Conservation (phyloP, 225 moss, liverwort and hornwort species). For the Ulota crispa region DNA sequence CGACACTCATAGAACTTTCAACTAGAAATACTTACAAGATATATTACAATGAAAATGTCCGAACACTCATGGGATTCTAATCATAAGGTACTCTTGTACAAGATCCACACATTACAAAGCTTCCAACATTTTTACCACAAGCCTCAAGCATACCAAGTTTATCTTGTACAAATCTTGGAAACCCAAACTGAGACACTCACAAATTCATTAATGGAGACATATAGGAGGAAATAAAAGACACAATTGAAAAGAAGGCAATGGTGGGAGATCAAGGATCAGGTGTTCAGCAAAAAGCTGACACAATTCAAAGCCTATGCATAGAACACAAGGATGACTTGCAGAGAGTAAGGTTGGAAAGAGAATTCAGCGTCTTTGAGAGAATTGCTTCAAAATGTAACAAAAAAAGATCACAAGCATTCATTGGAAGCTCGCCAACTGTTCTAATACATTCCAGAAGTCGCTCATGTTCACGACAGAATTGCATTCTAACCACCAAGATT, state of each 20-base stretch:
- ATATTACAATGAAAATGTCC: background rate
- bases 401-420: background rate
- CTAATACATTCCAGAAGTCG: background rate
- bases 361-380: background rate
- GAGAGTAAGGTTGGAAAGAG: background rate
- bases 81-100: no score
- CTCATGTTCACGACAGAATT: background rate
- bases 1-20: background rate
- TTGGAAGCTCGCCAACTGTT: background rate
- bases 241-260: background rate
- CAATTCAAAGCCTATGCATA: background rate
- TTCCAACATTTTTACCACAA: background rate
- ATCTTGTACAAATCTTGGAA: background rate
- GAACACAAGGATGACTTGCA: background rate
- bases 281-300: background rate
- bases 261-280: background rate
- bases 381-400: background rate
- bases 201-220: background rate
- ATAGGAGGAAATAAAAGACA: background rate
- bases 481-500: constrained; percentile 37
- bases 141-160: background rate
- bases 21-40: background rate
- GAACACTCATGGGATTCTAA: no score
- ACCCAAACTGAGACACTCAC: background rate
- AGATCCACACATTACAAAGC: background rate